Evolutionary conservation across 2,329 filamentous ascomycete species (phyloP), one percentile per base, ranked within the genome.

Genomic region (Dactylellina haptotyla): DNA sequence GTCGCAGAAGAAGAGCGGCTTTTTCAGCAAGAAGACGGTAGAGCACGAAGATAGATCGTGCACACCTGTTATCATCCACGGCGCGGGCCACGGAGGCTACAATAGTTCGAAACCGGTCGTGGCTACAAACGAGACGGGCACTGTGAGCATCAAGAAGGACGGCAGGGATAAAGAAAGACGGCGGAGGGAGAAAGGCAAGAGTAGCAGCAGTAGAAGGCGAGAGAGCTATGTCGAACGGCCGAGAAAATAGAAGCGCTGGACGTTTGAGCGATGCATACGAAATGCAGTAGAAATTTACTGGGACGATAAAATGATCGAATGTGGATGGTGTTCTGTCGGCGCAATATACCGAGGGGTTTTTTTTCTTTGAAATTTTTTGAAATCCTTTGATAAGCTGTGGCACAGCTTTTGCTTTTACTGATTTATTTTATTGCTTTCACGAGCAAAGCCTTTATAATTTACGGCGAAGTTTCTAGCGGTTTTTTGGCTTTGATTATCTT

Each of bases 81-180:
- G 57, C 8, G 32, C 20, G 6, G 66, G 66, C 1, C 58, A 63
- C 8, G 66, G 66, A 51, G 66, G 66, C 2, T 71, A 71, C 45
- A 56, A 58, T 10, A 71, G 66, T 23, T 71, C 66, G 3, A 71
- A 71, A 28, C 66, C 66, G 2, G 66, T 71, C 12, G 50, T 57
- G 16, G 57, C 43, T 4, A 64, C 65, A 14, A 56, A 53, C 23
- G 66, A 71, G n/a, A 32, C 45, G 4, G 53, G 63, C 6, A 41
- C 32, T 32, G 48, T 70, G n/a, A 61, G 39, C 26, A 32, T 62
- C 4, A 63, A 53, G 51, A 63, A 64, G 16, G 58, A 71, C 16
- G 61, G 45, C 30, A 43, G 43, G 30, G 66, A 62, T n/a, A 57
- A 25, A n/a, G 66, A 71, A 43, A 63, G 51, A 34, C 39, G 54